Percentiles rank a stretch among this genome's conserved stretches.
These are phyloP conservation scores for Apiospora malaysiana DNA, from an alignment of 2,329 filamentous ascomycete genomes.

Conservation along the genomic window DNA sequence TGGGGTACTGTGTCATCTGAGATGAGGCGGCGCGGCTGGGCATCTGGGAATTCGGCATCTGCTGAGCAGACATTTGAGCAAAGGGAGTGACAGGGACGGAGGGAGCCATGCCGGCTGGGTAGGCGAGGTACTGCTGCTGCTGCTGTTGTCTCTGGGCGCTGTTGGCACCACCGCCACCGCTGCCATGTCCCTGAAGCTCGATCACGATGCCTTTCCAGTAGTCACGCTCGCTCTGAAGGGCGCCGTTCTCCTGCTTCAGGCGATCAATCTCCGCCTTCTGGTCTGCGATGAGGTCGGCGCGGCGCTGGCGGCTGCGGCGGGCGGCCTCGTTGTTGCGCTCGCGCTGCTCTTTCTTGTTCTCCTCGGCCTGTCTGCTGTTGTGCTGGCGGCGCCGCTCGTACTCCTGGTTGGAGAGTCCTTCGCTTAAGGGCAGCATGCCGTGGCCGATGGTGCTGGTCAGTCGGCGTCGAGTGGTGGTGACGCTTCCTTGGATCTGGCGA, in stretches of 20 bases:
- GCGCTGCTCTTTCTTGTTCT: slow-evolving; percentile 15
- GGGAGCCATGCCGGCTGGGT: neutral
- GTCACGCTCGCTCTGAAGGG: slow-evolving; percentile 14
- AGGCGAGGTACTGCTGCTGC: neutral
- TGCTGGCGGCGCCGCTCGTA: neutral
- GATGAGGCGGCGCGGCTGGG: neutral
- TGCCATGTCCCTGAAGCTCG: neutral
- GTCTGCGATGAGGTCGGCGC: neutral
- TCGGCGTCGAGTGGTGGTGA: neutral
- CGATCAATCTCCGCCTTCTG: neutral
- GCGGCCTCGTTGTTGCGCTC: slow-evolving; percentile 20
- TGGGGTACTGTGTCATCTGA: too few species aligned
- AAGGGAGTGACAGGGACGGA: neutral
- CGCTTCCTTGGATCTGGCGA: neutral
- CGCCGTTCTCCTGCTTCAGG: slow-evolving; percentile 3
- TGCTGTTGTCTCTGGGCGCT: neutral
- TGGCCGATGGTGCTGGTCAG: neutral
- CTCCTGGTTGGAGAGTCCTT: neutral
- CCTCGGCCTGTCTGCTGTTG: neutral
- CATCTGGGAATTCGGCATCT: neutral
- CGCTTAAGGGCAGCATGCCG: slow-evolving; percentile 11
- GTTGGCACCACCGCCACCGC: neutral
- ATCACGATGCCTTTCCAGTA: slow-evolving; percentile 17
- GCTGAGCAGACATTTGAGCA: neutral
- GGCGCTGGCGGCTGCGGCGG: slow-evolving; percentile 11